These are phyloP conservation scores for Lactarius deliciosus DNA, from an alignment of 768 basidiomycete genomes.

Conservation along the genomic window DNA sequence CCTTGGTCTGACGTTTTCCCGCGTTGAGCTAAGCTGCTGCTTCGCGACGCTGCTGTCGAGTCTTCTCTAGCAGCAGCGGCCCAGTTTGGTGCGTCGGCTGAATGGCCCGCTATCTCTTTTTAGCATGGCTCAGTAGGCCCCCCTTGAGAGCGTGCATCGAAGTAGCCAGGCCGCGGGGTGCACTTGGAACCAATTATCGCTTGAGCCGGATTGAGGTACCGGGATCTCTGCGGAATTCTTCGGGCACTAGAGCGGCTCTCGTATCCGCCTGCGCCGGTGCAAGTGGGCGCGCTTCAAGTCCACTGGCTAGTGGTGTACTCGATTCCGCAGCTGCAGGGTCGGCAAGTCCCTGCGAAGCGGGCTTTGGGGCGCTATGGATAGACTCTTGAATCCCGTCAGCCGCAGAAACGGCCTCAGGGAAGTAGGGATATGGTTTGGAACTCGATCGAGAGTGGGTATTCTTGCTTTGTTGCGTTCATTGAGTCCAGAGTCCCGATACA, in stretches of 20 bases:
- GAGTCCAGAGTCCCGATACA: not conserved
- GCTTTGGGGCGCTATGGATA: not conserved
- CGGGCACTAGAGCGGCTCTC: not conserved
- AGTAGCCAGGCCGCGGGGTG: conserved; percentile 5
- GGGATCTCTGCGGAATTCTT: not conserved
- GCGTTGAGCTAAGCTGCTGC: not conserved
- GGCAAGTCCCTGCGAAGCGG: not conserved
- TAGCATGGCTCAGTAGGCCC: not conserved
- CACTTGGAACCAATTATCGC: not conserved
- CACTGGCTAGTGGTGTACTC: not conserved
- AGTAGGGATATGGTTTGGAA: not conserved
- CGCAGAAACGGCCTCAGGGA: not conserved
- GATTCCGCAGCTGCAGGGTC: not conserved
- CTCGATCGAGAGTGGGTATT: conserved; percentile 9
- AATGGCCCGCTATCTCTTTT: not conserved
- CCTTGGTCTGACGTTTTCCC: not conserved
- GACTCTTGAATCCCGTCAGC: not conserved
- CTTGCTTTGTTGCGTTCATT: conserved; percentile 3
- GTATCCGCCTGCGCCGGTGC: not conserved
- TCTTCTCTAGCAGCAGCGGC: conserved; percentile 16
- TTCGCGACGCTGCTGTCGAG: not conserved
- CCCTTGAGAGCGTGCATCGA: conserved; percentile 15
- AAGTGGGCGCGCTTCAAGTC: conserved; percentile 2
- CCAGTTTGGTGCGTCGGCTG: conserved; percentile 22
- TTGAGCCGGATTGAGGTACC: not conserved